Evolutionary conservation across 2,329 filamentous ascomycete genomes (phyloP).

Genomic region (Apiospora phragmitis): DNA sequence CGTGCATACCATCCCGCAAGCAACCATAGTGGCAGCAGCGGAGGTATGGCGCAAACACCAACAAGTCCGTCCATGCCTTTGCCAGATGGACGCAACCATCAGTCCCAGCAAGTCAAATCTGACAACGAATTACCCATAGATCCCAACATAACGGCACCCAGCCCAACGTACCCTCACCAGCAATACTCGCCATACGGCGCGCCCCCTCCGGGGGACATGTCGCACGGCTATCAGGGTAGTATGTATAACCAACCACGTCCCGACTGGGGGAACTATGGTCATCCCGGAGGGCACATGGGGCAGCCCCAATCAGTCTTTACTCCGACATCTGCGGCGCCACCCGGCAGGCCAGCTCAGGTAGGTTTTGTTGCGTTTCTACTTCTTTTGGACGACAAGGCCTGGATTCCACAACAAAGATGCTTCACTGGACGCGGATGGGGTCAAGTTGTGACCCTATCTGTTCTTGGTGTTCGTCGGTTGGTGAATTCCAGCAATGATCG

Average conservation of each 20-base stretch:
- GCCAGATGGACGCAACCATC: constrained; percentile 79
- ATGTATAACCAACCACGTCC: constrained; percentile 71
- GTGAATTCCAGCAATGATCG: not conserved
- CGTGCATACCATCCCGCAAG: constrained; percentile 79
- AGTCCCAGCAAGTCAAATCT: constrained; percentile 81
- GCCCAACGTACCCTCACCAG: constrained; percentile 82
- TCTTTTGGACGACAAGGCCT: constrained; percentile 8
- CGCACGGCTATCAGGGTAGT: constrained; percentile 70
- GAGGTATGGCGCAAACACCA: constrained; percentile 94
- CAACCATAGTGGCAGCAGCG: constrained; percentile 70
- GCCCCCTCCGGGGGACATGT: constrained; percentile 76
- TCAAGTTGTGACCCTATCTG: not conserved
- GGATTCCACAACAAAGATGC: not conserved
- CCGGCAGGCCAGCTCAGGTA: constrained; percentile 62
- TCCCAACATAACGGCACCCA: constrained; percentile 93
- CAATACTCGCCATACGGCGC: constrained; percentile 87
- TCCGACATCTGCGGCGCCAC: constrained; percentile 55
- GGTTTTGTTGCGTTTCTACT: constrained; percentile 31
- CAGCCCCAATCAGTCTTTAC: constrained; percentile 57
- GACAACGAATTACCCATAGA: constrained; percentile 98
- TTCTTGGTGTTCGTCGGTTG: not conserved
- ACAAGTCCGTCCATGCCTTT: constrained; percentile 95
- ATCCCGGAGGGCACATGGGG: constrained; percentile 49
- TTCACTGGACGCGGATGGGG: not conserved
- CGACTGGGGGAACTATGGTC: constrained; percentile 71